Conservation (phyloP, 306 rosid genomes). For the Ochetophila trinervis region DNA sequence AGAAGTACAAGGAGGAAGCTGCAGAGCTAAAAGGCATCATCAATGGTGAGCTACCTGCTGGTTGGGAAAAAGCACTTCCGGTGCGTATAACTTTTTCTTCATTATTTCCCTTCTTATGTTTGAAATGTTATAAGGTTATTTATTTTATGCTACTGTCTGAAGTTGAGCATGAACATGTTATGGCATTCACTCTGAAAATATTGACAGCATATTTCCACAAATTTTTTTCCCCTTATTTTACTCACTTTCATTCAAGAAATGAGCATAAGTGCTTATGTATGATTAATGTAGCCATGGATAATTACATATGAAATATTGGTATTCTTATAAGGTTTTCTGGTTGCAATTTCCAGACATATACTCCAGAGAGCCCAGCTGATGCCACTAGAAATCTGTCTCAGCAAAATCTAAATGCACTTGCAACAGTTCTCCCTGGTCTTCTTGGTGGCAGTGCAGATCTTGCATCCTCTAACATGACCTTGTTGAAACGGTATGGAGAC, state of each 20-base stretch:
- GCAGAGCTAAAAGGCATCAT: conserved; percentile 67
- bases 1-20: conserved; percentile 86
- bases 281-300: not conserved
- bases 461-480: conserved; percentile 98
- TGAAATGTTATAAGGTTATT: not conserved
- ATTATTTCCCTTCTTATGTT: not conserved
- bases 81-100: conserved; percentile 42
- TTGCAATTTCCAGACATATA: conserved; percentile 67
- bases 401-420: conserved; percentile 88
- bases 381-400: conserved; percentile 94
- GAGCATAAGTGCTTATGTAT: not conserved
- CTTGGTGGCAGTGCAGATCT: conserved; percentile 99
- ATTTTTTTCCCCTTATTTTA: not conserved
- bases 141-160: not conserved
- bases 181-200: not conserved
- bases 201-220: not conserved
- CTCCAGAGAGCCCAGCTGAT: conserved; percentile 89
- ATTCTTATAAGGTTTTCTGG: conserved; percentile 19
- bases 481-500: conserved; percentile 76
- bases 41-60: conserved; percentile 73
- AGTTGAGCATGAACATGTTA: not conserved
- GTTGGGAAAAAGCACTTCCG: conserved; percentile 97
- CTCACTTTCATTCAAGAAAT: not conserved
- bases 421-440: conserved; percentile 79
- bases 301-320: conserved; percentile 9